Evolutionary conservation across 2,329 filamentous ascomycete genomes (phyloP), one percentile per base, ranked within the genome.

Genomic region (Penicillium brevicompactum): DNA sequence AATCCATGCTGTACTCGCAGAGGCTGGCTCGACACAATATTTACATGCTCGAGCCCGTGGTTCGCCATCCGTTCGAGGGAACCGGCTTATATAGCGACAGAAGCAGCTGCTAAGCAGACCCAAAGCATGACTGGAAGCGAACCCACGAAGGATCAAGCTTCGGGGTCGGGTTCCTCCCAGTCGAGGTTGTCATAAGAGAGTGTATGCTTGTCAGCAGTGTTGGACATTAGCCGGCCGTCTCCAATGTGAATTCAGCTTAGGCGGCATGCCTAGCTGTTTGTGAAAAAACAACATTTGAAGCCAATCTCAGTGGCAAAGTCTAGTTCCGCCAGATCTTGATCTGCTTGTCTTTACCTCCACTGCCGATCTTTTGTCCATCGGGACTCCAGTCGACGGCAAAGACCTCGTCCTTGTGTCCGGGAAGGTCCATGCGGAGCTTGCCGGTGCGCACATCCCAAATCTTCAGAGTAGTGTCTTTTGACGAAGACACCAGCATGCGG

Each of bases 351-450:
- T 93, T 93, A 9, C 94, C 94, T 51, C 92, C 94, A 72, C 92
- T 96, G 16, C 87, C 92, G 14, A 97, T 92, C 65, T 87, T 87
- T 64, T 91, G 84, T 8, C 94, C 94, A 71, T 97, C 92, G 0
- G 91, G 88, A 64, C 90, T 92, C 94, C 93, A 97, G 72, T 97
- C 93, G 11, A 97, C 87, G 0, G 92, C 91, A 73, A 92, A 97
- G 0, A 97, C 92, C 72, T 97, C 91, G 67, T 96, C 93, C 70
- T 90, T 85, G 72, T 97, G 93, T 0, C 93, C 92, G 0, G 92
- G 91, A 44, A 97, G 78, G 77, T 97, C 92, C 73, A 84, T 82
- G 61, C 86, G 84, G 55, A 99, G 77, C 75, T 95, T 96, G 48
- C 88, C 89, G 1, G 89, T 91, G 58, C 88, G 82, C 70, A 96